Percentiles rank a stretch among this genome's conserved stretches.
phyloP scores from a whole-genome alignment of 306 rosid genomes.

The Hylodesmum podocarpum region DNA sequence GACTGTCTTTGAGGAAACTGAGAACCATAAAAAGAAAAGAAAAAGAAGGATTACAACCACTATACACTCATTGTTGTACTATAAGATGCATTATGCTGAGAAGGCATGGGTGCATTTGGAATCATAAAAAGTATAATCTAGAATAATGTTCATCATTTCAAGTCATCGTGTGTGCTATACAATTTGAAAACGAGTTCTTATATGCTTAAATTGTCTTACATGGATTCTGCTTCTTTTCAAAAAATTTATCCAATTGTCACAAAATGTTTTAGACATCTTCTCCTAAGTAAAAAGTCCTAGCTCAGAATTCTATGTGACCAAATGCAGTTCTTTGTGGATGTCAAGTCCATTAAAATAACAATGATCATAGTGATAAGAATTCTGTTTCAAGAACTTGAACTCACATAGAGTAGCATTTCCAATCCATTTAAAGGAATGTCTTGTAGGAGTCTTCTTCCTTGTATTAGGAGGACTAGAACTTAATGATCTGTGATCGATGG shows the following conservation, averaged over 20 bases:
- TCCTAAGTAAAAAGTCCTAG: neutral
- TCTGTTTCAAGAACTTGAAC: slow-evolving; percentile 26
- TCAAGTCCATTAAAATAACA: neutral
- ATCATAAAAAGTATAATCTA: neutral
- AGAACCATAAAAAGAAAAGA: slow-evolving; percentile 17
- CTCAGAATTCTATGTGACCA: neutral
- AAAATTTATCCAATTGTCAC: neutral
- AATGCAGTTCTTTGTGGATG: neutral
- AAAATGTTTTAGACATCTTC: neutral
- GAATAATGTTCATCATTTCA: neutral
- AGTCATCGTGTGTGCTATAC: neutral
- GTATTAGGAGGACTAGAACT: slow-evolving; percentile 61
- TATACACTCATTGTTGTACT: neutral
- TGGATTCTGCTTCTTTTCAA: neutral
- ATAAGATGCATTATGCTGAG: neutral
- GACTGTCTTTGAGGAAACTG: slow-evolving; percentile 72
- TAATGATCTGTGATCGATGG: slow-evolving; percentile 54
- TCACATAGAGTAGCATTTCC: slow-evolving; percentile 55
- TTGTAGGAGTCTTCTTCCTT: slow-evolving; percentile 54
- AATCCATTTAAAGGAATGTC: slow-evolving; percentile 60
- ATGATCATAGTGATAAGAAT: neutral
- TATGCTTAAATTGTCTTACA: neutral
- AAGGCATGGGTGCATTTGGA: neutral
- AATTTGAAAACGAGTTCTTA: neutral
- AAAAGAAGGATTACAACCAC: neutral